Evolutionary conservation across 208 protist species (phyloP).

Genomic region (Leishmania tropica): DNA sequence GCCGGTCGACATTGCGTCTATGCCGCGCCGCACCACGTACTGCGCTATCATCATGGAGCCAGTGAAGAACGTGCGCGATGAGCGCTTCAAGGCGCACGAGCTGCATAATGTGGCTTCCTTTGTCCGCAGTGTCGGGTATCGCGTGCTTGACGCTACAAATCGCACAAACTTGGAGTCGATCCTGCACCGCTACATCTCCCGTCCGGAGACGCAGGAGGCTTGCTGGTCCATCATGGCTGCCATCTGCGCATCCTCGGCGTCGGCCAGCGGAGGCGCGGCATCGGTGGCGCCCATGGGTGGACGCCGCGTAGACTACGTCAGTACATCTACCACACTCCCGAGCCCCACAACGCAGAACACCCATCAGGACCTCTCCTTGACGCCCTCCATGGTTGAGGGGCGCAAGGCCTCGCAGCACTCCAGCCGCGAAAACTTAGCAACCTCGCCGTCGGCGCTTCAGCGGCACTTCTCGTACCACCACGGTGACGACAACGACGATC

Average conservation of each 20-base stretch:
- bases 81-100: conserved; percentile 78
- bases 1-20: conserved; percentile 65
- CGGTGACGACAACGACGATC: conserved; percentile 1
- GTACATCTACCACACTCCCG: neutral
- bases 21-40: conserved; percentile 74
- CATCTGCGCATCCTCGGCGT: conserved; percentile 54
- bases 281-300: neutral
- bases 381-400: neutral
- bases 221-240: conserved; percentile 89
- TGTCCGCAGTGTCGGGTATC: conserved; percentile 81
- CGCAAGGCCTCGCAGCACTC: neutral
- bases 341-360: conserved; percentile 1
- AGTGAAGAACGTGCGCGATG: conserved; percentile 91
- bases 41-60: conserved; percentile 91
- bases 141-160: conserved; percentile 81
- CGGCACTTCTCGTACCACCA: neutral
- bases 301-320: neutral
- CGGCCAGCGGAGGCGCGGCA: conserved; percentile 1
- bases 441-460: neutral
- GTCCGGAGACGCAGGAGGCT: conserved; percentile 82
- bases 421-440: conserved; percentile 5
- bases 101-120: conserved; percentile 85
- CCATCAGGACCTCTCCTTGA: neutral
- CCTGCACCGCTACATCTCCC: conserved; percentile 85
- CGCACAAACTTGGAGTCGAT: conserved; percentile 88